Percentiles rank a stretch among this genome's conserved stretches.
Evolutionary conservation across 495 filamentous ascomycete species (phyloP).

Genomic region (Podospora appendiculata): DNA sequence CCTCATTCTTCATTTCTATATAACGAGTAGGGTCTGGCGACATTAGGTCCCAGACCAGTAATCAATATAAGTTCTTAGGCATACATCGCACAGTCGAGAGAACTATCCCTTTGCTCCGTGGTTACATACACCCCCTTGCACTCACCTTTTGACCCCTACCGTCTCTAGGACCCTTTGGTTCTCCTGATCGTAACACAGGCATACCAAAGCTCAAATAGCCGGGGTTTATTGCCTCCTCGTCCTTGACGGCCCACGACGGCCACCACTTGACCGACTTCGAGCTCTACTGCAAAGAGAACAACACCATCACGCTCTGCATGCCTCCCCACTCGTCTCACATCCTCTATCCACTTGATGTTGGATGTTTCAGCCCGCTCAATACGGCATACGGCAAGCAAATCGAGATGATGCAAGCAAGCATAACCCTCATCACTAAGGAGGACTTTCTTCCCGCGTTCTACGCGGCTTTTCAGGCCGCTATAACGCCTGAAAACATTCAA

Average conservation of each 20-base stretch:
- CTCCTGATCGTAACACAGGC: too few relatives aligned
- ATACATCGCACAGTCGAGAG: too few relatives aligned
- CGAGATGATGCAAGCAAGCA: conserved; percentile 2
- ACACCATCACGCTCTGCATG: conserved; percentile 10
- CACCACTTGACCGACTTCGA: conserved; percentile 8
- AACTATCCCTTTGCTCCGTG: too few relatives aligned
- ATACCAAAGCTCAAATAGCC: neutral
- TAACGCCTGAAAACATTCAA: too few relatives aligned
- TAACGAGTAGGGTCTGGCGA: too few relatives aligned
- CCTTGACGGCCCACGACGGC: conserved; percentile 3
- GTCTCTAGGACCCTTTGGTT: too few relatives aligned
- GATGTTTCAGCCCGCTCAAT: conserved; percentile 5
- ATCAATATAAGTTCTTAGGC: too few relatives aligned
- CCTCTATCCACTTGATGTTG: conserved; percentile 12
- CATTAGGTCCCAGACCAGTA: too few relatives aligned
- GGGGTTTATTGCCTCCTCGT: too few relatives aligned
- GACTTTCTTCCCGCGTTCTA: conserved; percentile 10
- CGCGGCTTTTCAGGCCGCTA: neutral
- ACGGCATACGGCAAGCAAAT: conserved; percentile 7
- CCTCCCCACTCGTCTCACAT: conserved; percentile 10
- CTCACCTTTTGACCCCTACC: too few relatives aligned
- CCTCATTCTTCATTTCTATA: too few relatives aligned
- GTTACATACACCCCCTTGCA: too few relatives aligned
- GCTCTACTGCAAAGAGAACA: conserved; percentile 5
- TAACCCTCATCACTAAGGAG: conserved; percentile 4